These are phyloP conservation scores for Colletotrichum lentis DNA, from an alignment of 2,329 filamentous ascomycete genomes.

Conservation along the genomic window DNA sequence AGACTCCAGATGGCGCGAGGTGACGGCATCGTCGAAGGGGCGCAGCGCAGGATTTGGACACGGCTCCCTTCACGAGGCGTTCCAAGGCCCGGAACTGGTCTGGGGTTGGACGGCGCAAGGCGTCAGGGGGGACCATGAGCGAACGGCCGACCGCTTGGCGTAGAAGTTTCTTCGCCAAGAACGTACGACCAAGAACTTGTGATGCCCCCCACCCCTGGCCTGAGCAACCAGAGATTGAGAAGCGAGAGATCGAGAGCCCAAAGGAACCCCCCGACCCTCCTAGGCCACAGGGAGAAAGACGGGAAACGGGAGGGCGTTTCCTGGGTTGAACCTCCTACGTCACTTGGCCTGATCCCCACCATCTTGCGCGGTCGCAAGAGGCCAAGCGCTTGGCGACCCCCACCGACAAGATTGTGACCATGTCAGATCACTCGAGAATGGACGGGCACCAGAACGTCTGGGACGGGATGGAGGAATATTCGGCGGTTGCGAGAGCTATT, in stretches of 20 bases:
- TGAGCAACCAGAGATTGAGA: conserved; percentile 2
- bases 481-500: not conserved
- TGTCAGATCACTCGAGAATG: conserved; percentile 22
- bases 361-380: conserved; percentile 32
- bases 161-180: conserved; percentile 25
- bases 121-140: conserved; percentile 14
- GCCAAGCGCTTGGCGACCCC: conserved; percentile 35
- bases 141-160: conserved; percentile 9
- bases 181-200: conserved; percentile 14
- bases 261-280: not conserved
- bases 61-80: conserved; percentile 2
- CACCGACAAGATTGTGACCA: conserved; percentile 28
- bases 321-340: conserved; percentile 32
- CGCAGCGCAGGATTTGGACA: conserved; percentile 12
- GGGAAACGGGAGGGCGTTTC: conserved; percentile 12
- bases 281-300: not conserved
- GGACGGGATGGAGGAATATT: not conserved
- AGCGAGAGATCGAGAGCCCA: not conserved
- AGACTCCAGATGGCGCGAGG: not conserved
- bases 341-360: conserved; percentile 36
- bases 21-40: conserved; percentile 23
- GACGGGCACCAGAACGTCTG: too few relatives aligned
- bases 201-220: conserved; percentile 13
- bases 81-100: not conserved
- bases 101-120: conserved; percentile 15